Evolutionary conservation across 2,329 filamentous ascomycete genomes (phyloP).

Genomic region (Malbranchea zuffiana): DNA sequence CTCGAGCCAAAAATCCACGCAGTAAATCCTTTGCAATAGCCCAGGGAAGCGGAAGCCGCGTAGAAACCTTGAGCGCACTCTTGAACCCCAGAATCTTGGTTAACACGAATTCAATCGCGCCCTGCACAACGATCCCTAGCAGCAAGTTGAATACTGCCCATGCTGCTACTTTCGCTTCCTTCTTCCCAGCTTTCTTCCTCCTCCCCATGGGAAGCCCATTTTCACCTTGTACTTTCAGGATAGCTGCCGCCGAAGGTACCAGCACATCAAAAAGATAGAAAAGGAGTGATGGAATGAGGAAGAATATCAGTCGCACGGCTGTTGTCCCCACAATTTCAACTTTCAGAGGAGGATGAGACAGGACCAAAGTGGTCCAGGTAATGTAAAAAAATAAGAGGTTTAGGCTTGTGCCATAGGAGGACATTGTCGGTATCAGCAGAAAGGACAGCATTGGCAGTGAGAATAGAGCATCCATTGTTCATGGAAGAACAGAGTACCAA

Average conservation of each 20-base stretch:
- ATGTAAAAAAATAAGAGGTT: constrained; percentile 85
- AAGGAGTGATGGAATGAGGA: constrained; percentile 58
- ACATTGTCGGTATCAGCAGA: constrained; percentile 49
- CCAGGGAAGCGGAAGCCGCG: constrained; percentile 52
- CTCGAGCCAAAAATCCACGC: constrained; percentile 45
- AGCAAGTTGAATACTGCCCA: constrained; percentile 48
- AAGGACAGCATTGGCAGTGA: constrained; percentile 63
- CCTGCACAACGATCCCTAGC: constrained; percentile 45
- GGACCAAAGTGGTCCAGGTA: constrained; percentile 74
- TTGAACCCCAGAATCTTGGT: constrained; percentile 43
- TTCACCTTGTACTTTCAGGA: constrained; percentile 57
- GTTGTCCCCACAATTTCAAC: constrained; percentile 65
- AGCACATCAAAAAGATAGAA: constrained; percentile 63
- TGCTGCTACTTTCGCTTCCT: constrained; percentile 40
- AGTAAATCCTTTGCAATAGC: constrained; percentile 46
- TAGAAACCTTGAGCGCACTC: constrained; percentile 49
- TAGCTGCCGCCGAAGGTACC: constrained; percentile 56
- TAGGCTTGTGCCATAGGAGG: constrained; percentile 65
- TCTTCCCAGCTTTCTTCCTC: constrained; percentile 31
- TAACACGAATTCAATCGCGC: constrained; percentile 43
- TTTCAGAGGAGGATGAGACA: constrained; percentile 62
- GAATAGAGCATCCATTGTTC: constrained; percentile 52
- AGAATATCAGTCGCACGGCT: constrained; percentile 57
- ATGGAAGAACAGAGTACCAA: too few species aligned
- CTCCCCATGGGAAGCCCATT: constrained; percentile 37